These are phyloP conservation scores for Paulownia fortunei DNA, from an alignment of 257 asterid species.

Conservation along the genomic window DNA sequence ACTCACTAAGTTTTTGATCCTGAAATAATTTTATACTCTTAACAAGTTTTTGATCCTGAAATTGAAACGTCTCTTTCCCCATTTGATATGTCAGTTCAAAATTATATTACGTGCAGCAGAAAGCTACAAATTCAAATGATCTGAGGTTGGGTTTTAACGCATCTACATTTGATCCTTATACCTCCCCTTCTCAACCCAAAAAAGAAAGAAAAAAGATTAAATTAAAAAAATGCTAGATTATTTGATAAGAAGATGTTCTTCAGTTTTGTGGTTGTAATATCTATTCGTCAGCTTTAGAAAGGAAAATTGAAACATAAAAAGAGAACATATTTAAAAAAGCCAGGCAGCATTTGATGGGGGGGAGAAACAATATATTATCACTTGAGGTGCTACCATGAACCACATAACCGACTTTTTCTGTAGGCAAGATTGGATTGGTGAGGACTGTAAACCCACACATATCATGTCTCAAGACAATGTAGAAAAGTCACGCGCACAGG, in stretches of 20 bases:
- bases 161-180: background rate
- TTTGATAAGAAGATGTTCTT: background rate
- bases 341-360: background rate
- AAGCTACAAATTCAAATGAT: background rate
- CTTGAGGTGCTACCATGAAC: background rate
- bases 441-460: constrained; percentile 3
- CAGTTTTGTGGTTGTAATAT: background rate
- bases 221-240: background rate
- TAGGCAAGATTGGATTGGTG: background rate
- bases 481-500: constrained; percentile 23
- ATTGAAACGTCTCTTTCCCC: too few species aligned
- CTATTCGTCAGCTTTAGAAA: background rate
- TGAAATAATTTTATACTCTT: too few species aligned
- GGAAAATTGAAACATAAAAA: background rate
- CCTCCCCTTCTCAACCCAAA: background rate
- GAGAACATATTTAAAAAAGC: background rate
- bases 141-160: background rate
- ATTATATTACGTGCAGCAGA: too few species aligned
- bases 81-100: too few species aligned
- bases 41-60: too few species aligned
- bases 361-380: background rate
- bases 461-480: constrained; percentile 2
- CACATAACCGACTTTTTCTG: background rate
- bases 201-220: background rate
- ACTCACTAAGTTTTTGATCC: too few species aligned